phyloP scores from a whole-genome alignment of 306 rosid species.

The Mimosa bimucronata region DNA sequence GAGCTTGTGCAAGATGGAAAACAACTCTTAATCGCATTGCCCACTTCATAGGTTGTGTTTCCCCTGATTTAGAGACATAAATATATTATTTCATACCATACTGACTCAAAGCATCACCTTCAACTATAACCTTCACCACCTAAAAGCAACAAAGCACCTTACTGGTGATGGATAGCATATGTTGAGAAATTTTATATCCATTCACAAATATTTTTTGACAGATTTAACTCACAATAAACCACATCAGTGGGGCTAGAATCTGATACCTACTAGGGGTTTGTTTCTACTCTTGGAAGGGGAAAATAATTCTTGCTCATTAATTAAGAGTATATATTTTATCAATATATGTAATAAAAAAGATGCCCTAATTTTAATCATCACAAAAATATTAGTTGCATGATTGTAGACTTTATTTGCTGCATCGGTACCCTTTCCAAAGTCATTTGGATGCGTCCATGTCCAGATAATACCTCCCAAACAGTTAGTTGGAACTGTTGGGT shows the following conservation, averaged over 20 bases:
- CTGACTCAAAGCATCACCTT: background rate
- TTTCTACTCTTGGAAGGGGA: background rate
- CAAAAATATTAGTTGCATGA: background rate
- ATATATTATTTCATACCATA: background rate
- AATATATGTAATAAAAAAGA: background rate
- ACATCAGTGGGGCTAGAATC: background rate
- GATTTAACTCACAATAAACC: background rate
- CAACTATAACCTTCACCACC: background rate
- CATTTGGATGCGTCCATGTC: background rate
- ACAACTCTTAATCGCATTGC: slow-evolving; percentile 56
- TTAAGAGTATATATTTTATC: background rate
- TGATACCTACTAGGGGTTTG: background rate
- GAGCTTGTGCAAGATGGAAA: slow-evolving; percentile 61
- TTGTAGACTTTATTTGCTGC: background rate
- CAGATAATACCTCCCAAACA: slow-evolving; percentile 4
- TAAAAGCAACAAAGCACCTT: background rate
- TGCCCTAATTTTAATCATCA: background rate
- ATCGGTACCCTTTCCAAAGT: background rate
- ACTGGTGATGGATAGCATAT: background rate
- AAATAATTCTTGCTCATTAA: slow-evolving; percentile 4
- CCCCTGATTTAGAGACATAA: slow-evolving; percentile 48
- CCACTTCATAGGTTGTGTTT: slow-evolving; percentile 38
- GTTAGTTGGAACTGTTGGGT: background rate
- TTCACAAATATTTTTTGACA: slow-evolving; percentile 1
- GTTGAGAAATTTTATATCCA: background rate